Conservation (phyloP, 345 rosid genomes). For the Xanthoceras sorbifolium region DNA sequence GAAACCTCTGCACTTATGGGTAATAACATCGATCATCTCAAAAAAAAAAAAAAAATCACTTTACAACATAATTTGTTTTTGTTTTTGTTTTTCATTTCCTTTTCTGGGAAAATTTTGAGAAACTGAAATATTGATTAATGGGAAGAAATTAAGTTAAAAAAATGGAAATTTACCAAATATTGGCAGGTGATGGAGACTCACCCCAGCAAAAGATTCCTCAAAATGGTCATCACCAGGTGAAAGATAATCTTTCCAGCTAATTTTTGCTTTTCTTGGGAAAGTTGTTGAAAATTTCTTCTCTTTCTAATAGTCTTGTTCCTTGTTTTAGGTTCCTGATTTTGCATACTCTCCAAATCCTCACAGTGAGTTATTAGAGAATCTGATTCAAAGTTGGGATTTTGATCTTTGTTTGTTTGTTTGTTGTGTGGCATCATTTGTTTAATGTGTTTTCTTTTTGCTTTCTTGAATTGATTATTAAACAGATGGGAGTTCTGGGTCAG, state of each 20-base stretch:
- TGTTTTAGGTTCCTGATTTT: constrained; percentile 63
- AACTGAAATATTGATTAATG: constrained; percentile 17
- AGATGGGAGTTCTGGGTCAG: constrained; percentile 79
- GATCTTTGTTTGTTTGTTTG: constrained; percentile 23
- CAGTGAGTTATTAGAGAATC: constrained; percentile 64
- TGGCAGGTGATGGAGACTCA: constrained; percentile 83
- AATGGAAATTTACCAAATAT: constrained; percentile 15
- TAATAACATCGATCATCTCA: constrained; percentile 43
- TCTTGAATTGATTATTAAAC: constrained; percentile 21
- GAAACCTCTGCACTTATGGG: constrained; percentile 78
- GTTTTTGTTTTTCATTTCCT: constrained; percentile 15
- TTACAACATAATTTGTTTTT: background rate
- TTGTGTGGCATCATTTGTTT: constrained; percentile 7
- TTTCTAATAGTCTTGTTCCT: constrained; percentile 48
- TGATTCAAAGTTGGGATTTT: constrained; percentile 38
- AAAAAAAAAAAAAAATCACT: background rate
- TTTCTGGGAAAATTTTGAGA: constrained; percentile 21
- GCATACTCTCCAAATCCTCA: constrained; percentile 69
- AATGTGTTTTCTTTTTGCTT: constrained; percentile 14
- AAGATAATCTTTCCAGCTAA: constrained; percentile 23
- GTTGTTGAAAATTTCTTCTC: constrained; percentile 24
- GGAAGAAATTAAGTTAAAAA: constrained; percentile 10
- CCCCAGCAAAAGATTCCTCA: constrained; percentile 73
- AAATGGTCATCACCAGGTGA: constrained; percentile 81
- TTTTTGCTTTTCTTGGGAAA: constrained; percentile 27